These are phyloP conservation scores for Dunaliella sp. DNA, from an alignment of 139 green algal species.

Conservation along the genomic window DNA sequence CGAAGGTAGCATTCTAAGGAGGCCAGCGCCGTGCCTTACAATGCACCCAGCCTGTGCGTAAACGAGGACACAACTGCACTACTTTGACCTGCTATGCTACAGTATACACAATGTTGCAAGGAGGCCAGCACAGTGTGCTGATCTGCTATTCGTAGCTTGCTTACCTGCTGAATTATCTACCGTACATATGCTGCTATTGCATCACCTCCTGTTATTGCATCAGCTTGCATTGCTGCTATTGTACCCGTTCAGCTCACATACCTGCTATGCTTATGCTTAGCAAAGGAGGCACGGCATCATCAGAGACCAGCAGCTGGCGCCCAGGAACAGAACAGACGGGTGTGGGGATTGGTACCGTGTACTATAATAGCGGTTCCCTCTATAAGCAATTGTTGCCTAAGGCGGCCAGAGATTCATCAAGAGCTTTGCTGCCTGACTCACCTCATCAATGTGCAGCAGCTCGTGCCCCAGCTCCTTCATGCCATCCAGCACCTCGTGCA, in stretches of 20 bases:
- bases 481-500: neutral
- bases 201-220: slow-evolving; percentile 9
- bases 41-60: neutral
- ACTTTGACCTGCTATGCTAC: no score
- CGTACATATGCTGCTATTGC: neutral
- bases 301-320: neutral
- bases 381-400: neutral
- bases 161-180: neutral
- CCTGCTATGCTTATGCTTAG: no score
- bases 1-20: neutral
- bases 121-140: neutral
- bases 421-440: no score
- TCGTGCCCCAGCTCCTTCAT: slow-evolving; percentile 14
- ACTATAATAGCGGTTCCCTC: neutral
- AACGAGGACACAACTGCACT: neutral
- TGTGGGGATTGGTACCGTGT: no score
- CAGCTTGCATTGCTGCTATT: slow-evolving; percentile 3
- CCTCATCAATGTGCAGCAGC: slow-evolving; percentile 22
- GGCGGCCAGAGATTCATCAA: no score
- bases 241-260: no score
- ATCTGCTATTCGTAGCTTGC: neutral
- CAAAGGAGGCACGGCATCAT: neutral
- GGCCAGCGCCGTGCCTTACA: neutral
- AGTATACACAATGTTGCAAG: neutral
- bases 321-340: no score